A percentile compares a stretch with the other conserved stretches of the same genome.
phyloP scores from a whole-genome alignment of 768 basidiomycete species.

The Lactarius pseudohatsudake region DNA sequence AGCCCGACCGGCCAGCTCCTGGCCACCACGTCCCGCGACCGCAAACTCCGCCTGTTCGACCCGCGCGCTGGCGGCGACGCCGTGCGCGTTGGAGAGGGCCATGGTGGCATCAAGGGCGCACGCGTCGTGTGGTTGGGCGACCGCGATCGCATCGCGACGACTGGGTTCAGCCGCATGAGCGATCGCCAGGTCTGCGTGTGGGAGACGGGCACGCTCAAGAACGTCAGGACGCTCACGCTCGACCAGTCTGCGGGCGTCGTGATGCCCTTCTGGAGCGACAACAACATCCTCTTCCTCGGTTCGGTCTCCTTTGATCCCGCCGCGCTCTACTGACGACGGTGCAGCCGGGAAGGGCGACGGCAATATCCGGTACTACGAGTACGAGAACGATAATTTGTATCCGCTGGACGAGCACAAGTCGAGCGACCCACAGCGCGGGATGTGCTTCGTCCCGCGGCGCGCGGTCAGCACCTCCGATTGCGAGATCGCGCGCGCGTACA shows the following conservation, averaged over 20 bases:
- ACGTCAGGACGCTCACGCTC: conserved; percentile 72
- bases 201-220: conserved; percentile 78
- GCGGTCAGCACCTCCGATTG: conserved; percentile 87
- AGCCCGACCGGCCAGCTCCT: conserved; percentile 78
- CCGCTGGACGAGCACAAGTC: conserved; percentile 83
- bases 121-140: conserved; percentile 92
- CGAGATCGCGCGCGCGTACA: conserved; percentile 95
- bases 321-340: too few relatives aligned
- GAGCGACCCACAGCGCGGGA: conserved; percentile 90
- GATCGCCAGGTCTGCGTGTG: conserved; percentile 89
- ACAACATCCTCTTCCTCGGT: conserved; percentile 83
- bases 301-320: too few relatives aligned
- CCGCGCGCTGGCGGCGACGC: conserved; percentile 81
- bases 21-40: conserved; percentile 89
- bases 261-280: conserved; percentile 98
- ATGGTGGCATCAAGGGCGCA: conserved; percentile 91
- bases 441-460: conserved; percentile 94
- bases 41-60: conserved; percentile 91
- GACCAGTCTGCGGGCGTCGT: conserved; percentile 92
- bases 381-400: conserved; percentile 80
- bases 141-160: conserved; percentile 84
- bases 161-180: conserved; percentile 96
- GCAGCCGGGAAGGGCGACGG: conserved; percentile 65
- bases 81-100: conserved; percentile 80
- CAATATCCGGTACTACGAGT: conserved; percentile 97